Evolutionary conservation across 306 rosid species (phyloP).

Genomic region (Inga laurina): DNA sequence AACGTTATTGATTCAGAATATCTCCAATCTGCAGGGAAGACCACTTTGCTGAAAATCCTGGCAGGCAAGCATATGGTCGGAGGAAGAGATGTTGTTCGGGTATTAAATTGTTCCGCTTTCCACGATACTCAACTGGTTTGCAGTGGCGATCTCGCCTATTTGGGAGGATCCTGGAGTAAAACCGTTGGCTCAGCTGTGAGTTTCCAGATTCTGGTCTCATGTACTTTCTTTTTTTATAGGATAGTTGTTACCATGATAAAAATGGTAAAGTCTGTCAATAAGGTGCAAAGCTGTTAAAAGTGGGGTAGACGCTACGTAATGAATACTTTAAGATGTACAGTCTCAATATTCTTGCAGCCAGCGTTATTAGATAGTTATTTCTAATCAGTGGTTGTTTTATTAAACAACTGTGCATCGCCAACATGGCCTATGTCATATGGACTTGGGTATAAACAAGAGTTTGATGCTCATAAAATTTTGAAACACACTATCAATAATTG

Average conservation of each 20-base stretch:
- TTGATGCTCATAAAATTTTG: background rate
- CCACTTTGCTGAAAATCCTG: constrained; percentile 81
- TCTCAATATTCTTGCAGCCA: background rate
- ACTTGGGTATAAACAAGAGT: constrained; percentile 9
- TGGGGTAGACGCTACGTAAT: background rate
- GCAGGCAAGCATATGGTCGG: constrained; percentile 98
- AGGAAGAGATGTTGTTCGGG: constrained; percentile 91
- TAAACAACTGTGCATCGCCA: constrained; percentile 17
- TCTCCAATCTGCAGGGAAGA: constrained; percentile 65
- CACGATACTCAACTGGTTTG: constrained; percentile 90
- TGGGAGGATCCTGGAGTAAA: constrained; percentile 97
- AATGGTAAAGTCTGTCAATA: background rate
- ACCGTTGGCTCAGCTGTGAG: constrained; percentile 87
- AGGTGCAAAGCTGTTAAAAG: constrained; percentile 2
- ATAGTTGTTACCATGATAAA: background rate
- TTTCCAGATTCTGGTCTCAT: background rate
- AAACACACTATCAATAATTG: constrained; percentile 4
- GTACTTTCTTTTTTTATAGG: background rate
- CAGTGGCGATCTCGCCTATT: constrained; percentile 84
- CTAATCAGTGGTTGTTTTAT: background rate
- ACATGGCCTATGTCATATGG: constrained; percentile 16
- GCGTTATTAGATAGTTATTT: constrained; percentile 4
- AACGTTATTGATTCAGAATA: background rate
- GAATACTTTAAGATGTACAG: background rate
- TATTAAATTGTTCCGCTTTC: constrained; percentile 78